Evolutionary conservation across 108 stramenopile species (phyloP).

Genomic region (Cyclotella distinguenda): DNA sequence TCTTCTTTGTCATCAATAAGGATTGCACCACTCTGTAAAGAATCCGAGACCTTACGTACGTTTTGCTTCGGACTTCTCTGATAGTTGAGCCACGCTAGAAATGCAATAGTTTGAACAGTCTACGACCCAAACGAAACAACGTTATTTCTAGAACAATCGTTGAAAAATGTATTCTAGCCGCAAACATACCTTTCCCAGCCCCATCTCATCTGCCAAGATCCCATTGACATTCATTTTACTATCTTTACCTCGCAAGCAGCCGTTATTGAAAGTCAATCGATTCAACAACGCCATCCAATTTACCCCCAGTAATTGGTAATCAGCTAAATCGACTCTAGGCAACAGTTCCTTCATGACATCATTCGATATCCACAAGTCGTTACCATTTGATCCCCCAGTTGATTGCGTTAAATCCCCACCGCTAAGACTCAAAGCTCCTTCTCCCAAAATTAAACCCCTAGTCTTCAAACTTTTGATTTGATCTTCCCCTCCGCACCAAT

Average conservation of each 20-base stretch:
- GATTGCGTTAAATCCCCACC: slow-evolving; percentile 3
- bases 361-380: slow-evolving; percentile 62
- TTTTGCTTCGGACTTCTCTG: slow-evolving; percentile 22
- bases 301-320: slow-evolving; percentile 85
- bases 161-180: no score
- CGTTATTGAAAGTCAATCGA: slow-evolving; percentile 57
- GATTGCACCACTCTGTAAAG: no score
- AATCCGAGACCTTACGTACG: no score
- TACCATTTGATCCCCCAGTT: not conserved
- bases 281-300: slow-evolving; percentile 86
- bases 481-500: slow-evolving; percentile 45
- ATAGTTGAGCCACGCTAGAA: slow-evolving; percentile 85
- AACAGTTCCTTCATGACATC: slow-evolving; percentile 56
- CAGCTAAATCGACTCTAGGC: slow-evolving; percentile 65
- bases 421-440: slow-evolving; percentile 64
- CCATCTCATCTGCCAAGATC: slow-evolving; percentile 97
- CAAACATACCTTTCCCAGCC: slow-evolving; percentile 65
- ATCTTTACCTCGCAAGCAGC: slow-evolving; percentile 26
- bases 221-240: slow-evolving; percentile 84
- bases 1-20: slow-evolving; percentile 1
- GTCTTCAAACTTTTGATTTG: slow-evolving; percentile 2
- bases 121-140: slow-evolving; percentile 14
- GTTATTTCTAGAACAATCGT: not conserved
- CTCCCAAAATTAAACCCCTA: slow-evolving; percentile 30
- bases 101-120: slow-evolving; percentile 96